A percentile compares a stretch with the other conserved stretches of the same genome.
phyloP scores from a whole-genome alignment of 257 asterid genomes.

The Penstemon eatonii region DNA sequence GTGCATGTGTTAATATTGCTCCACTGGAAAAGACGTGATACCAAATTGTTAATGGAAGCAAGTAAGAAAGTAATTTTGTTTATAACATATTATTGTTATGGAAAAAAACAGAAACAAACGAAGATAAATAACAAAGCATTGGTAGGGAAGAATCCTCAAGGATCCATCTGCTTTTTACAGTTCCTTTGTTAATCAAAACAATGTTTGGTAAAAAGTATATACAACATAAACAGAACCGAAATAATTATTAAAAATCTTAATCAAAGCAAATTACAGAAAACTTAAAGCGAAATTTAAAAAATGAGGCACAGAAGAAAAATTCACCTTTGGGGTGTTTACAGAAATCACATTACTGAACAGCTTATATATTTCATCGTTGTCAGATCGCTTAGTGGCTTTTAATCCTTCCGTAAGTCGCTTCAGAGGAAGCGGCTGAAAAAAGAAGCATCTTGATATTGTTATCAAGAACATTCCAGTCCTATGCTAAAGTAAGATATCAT shows the following conservation, averaged over 20 bases:
- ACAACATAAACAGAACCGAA: constrained; percentile 15
- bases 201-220: constrained; percentile 7
- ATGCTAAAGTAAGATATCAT: constrained; percentile 6
- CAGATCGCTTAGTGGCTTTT: constrained; percentile 58
- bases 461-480: constrained; percentile 19
- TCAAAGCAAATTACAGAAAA: constrained; percentile 4
- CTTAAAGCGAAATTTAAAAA: not conserved
- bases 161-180: not conserved
- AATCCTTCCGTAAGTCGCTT: constrained; percentile 83
- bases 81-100: too few relatives aligned
- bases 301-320: constrained; percentile 11
- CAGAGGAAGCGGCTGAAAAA: constrained; percentile 84
- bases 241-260: constrained; percentile 16
- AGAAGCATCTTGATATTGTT: constrained; percentile 15
- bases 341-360: constrained; percentile 73
- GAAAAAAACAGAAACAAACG: not conserved
- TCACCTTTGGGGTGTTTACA: constrained; percentile 78
- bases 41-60: too few relatives aligned
- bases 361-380: constrained; percentile 65
- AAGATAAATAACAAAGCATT: not conserved
- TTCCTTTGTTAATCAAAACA: not conserved
- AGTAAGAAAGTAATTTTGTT: too few relatives aligned
- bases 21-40: too few relatives aligned
- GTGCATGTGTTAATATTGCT: too few relatives aligned
- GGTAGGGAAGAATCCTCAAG: not conserved